Evolutionary conservation across 768 basidiomycete species (phyloP), one percentile per base, ranked within the genome.

Genomic region (Auricularia heimuer): DNA sequence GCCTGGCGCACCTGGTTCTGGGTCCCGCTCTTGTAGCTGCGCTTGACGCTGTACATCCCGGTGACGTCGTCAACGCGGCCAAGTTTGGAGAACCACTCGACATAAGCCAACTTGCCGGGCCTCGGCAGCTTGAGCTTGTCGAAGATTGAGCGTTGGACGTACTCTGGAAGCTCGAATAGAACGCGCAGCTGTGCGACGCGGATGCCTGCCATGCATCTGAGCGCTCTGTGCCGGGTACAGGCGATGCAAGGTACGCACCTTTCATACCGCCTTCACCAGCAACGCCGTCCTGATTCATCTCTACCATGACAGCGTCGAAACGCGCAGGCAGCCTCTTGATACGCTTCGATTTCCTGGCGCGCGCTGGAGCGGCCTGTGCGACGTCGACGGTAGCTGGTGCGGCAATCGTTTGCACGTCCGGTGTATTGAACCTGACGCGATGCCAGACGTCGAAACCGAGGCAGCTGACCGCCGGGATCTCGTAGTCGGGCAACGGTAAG

Each of bases 301-400:
- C 71, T 29, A 75, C 65, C 10, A 77, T 65, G 0, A 67, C 75
- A 1, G 73, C 78, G 65, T 81, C 78, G 69, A 79, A 80, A 3
- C 74, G 66, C 1, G 67, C 74, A 2, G 71, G 72, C 34, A 74
- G 64, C 0, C 64, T 37, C 1, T 69, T 67, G 39, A 42, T 42
- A 3, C 47, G 47, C 47, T 21, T 51, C 6, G 10, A 10, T 3
- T 51, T 51, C 6, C 47, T 16, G 24, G 29, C 18, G 3, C 56
- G 56, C 3, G 34, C 56, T 4, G 56, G 56, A 8, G 56, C 14
- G 11, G 56, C 56, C 14, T 60, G 34, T 18, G 56, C 56, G 2
- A 35, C 34, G 56, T 35, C 34, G 24, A 29, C 14, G 2, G 56
- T 33, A 7, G 24, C 24, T 35, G 24, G 24, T 18, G 56, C 24